Evolutionary conservation across 2,329 filamentous ascomycete species (phyloP), one percentile per base, ranked within the genome.

Genomic region (Claviceps sp.): DNA sequence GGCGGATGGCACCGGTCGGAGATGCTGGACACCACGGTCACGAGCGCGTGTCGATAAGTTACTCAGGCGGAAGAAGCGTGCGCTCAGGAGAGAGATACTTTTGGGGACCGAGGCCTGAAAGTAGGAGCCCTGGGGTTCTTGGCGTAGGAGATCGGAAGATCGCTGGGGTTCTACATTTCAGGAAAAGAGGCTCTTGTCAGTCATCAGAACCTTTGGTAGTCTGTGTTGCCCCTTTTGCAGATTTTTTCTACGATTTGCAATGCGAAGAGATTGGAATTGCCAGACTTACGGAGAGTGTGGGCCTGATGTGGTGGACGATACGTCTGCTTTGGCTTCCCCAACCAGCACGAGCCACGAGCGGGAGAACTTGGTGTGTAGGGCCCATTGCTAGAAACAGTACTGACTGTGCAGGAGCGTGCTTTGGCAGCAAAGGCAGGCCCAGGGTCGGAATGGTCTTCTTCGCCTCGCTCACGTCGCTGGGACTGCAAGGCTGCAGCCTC

Each of bases 391-490:
- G 62, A 61, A 1, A 59, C 45, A 5, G 66, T 66, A 51, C 65
- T 67, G 43, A 61, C 50, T 1, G 67, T 66, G 6, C 57, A 61
- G 4, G 63, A 63, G 43, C 63, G 60, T 8, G 55, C 58, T 51
- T 57, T 62, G 24, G 58, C 57, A 3, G 58, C 60, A 52, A 68
- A 68, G 0, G 59, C 61, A 1, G 55, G 53, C 2, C 56, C 60
- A 3, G 57, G 53, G 37, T 67, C 62, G 1, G 64, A 69, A 47
- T 69, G 66, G 38, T 70, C 67, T 50, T 69, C 67, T 47, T 69
- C 64, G 6, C 67, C 67, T 14, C 64, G 54, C 18, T 64, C 60
- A 42, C 64, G 55, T 20, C 66, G 63, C 24, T 62, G 58, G 7
- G 60, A 60, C 46, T 69, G 67, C 18, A 65, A 30, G 54, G 60